Evolutionary conservation across 371 early-diverging fungal genomes (phyloP).

Genomic region (Lichtheimia corymbifera): DNA sequence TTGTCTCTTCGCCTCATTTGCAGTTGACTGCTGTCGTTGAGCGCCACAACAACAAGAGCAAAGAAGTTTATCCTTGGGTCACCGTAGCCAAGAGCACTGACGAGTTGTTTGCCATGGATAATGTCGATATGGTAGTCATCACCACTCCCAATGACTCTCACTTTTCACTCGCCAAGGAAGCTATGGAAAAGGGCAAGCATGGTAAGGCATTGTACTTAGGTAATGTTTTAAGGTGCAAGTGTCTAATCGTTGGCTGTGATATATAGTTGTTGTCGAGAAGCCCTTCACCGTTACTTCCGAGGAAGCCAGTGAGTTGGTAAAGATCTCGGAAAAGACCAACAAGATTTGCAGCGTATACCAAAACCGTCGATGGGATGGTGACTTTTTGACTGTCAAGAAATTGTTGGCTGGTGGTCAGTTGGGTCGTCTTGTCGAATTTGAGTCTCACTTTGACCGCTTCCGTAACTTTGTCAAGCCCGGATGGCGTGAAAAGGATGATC

Average conservation of each 20-base stretch:
- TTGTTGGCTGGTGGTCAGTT: conserved; percentile 54
- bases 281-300: conserved; percentile 69
- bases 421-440: conserved; percentile 72
- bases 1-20: conserved; percentile 55
- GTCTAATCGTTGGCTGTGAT: neutral
- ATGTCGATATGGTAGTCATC: conserved; percentile 72
- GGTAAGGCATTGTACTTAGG: conserved; percentile 27
- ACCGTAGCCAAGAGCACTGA: conserved; percentile 54
- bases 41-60: conserved; percentile 47
- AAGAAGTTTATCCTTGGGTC: conserved; percentile 53
- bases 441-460: conserved; percentile 78
- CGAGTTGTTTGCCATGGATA: conserved; percentile 51
- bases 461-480: conserved; percentile 70
- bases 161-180: conserved; percentile 58
- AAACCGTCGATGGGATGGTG: conserved; percentile 83
- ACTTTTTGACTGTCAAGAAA: conserved; percentile 73
- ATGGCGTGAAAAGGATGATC: conserved; percentile 71
- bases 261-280: conserved; percentile 72
- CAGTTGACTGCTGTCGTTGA: conserved; percentile 63
- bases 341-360: conserved; percentile 74
- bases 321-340: conserved; percentile 56
- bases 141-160: conserved; percentile 76
- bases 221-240: neutral
- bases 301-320: conserved; percentile 61
- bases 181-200: conserved; percentile 69